phyloP scores from a whole-genome alignment of 2,329 filamentous ascomycete species.

The Fonsecaea pedrosoi region DNA sequence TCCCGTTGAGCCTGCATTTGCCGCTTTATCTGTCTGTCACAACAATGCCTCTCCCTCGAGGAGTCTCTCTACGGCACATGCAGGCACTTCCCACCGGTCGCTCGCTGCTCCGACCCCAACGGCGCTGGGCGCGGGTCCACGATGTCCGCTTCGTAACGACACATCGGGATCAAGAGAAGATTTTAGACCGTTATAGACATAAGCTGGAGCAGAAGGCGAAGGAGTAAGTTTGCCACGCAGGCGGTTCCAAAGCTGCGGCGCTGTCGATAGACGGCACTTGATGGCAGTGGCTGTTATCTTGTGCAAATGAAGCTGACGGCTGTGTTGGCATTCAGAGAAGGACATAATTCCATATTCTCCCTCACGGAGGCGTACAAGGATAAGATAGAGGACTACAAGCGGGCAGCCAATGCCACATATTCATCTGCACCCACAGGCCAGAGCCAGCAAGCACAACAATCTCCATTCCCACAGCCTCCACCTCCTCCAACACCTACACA shows the following conservation, averaged over 20 bases:
- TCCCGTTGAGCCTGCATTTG: background rate
- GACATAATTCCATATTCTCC: constrained; percentile 64
- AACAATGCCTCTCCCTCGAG: constrained; percentile 20
- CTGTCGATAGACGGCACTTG: background rate
- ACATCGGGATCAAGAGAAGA: constrained; percentile 68
- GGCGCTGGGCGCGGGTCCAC: constrained; percentile 88
- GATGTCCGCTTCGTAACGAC: constrained; percentile 90
- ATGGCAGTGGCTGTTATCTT: constrained; percentile 41
- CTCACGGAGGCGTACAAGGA: constrained; percentile 84
- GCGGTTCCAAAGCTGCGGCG: background rate
- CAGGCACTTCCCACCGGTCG: background rate
- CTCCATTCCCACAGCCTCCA: constrained; percentile 40
- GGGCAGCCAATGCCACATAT: constrained; percentile 59
- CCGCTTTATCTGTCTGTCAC: background rate
- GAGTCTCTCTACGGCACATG: constrained; percentile 22
- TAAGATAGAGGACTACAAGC: constrained; percentile 75
- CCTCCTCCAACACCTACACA: constrained; percentile 47
- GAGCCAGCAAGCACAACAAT: constrained; percentile 34
- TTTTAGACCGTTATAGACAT: constrained; percentile 83
- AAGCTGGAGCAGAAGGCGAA: constrained; percentile 85
- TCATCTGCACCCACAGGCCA: constrained; percentile 46
- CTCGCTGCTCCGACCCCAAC: constrained; percentile 58
- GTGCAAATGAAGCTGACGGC: background rate
- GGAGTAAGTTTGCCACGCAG: constrained; percentile 54
- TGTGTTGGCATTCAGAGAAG: constrained; percentile 54